These are phyloP conservation scores for Psilocybe cyanescens DNA, from an alignment of 768 basidiomycete genomes.

Conservation along the genomic window DNA sequence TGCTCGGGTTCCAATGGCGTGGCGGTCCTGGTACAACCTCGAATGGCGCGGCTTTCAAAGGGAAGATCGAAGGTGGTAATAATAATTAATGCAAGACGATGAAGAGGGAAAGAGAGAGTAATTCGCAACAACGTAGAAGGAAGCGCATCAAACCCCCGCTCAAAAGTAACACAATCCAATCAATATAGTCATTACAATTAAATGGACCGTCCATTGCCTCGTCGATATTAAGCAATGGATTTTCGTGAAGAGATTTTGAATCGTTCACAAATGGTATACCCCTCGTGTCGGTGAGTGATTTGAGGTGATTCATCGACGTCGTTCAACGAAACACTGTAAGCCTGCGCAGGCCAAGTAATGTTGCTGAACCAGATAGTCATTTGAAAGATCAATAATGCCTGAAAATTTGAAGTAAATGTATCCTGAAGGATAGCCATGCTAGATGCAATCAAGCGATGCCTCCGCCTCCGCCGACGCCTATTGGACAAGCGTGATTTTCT, in stretches of 20 bases:
- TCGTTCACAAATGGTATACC: too few relatives aligned
- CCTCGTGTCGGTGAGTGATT: too few relatives aligned
- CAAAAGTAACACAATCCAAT: not conserved
- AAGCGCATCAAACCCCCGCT: not conserved
- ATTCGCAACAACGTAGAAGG: not conserved
- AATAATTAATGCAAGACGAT: not conserved
- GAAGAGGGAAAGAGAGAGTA: not conserved
- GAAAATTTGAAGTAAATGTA: not conserved
- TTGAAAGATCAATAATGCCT: not conserved
- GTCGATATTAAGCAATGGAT: not conserved
- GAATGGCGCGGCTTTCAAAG: slow-evolving; percentile 23
- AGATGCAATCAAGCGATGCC: not conserved
- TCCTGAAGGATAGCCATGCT: not conserved
- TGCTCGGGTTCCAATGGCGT: slow-evolving; percentile 37
- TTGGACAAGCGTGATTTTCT: slow-evolving; percentile 35
- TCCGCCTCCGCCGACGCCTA: not conserved
- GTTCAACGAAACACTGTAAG: too few relatives aligned
- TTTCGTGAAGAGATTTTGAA: too few relatives aligned
- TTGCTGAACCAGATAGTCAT: not conserved
- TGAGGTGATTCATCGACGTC: too few relatives aligned
- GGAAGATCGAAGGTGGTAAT: slow-evolving; percentile 7
- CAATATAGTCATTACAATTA: not conserved
- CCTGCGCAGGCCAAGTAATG: too few relatives aligned
- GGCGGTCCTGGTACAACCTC: slow-evolving; percentile 15
- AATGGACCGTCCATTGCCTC: not conserved